Evolutionary conservation across 2,329 filamentous ascomycete genomes (phyloP).

Genomic region (Pseudogymnoascus sp.): DNA sequence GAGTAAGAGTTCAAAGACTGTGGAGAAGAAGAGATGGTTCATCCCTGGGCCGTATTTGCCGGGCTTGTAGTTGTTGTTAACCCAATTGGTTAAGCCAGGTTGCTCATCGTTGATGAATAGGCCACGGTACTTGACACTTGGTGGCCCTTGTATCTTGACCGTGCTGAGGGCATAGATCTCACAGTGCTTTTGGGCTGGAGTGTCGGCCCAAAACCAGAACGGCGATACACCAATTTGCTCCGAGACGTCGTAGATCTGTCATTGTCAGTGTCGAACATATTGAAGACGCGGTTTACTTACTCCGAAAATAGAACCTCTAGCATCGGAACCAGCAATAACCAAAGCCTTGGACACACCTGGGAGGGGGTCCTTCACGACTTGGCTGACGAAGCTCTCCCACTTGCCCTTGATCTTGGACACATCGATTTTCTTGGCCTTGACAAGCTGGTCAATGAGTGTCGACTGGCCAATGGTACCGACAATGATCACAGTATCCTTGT

Average conservation of each 20-base stretch:
- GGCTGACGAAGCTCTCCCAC: conserved; percentile 61
- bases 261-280: neutral
- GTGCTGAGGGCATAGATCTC: conserved; percentile 39
- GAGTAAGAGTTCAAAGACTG: conserved; percentile 63
- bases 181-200: conserved; percentile 35
- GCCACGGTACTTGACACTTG: conserved; percentile 48
- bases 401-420: conserved; percentile 47
- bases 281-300: conserved; percentile 27
- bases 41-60: conserved; percentile 35
- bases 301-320: conserved; percentile 59
- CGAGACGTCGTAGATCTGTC: neutral
- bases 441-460: conserved; percentile 48
- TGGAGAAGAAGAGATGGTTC: conserved; percentile 56
- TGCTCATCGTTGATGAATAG: conserved; percentile 54
- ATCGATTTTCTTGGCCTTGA: conserved; percentile 47
- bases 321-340: conserved; percentile 59
- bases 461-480: conserved; percentile 61
- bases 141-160: conserved; percentile 39
- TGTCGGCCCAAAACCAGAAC: conserved; percentile 51
- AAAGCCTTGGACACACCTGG: conserved; percentile 49
- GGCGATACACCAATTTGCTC: conserved; percentile 48
- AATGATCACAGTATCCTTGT: conserved; percentile 43
- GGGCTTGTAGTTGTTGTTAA: conserved; percentile 37
- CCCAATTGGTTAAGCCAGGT: conserved; percentile 56
- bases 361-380: conserved; percentile 48